These are phyloP conservation scores for Striga hermonthica DNA, from an alignment of 305 asterid genomes.

Conservation along the genomic window DNA sequence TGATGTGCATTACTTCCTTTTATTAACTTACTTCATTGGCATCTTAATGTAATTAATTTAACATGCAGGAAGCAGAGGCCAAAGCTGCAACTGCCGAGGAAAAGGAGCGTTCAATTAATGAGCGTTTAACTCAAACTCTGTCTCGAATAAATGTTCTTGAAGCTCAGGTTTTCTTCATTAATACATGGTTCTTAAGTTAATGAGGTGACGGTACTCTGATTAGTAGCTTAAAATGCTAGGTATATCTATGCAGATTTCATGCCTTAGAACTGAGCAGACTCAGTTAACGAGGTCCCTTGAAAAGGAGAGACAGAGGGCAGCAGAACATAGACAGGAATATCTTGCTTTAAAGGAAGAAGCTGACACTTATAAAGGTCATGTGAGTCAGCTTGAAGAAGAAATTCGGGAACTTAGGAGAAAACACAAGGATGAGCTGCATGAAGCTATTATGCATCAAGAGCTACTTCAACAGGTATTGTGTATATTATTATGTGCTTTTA, in stretches of 20 bases:
- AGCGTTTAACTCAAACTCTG: slow-evolving; percentile 73
- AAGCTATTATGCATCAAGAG: slow-evolving; percentile 61
- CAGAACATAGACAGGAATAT: slow-evolving; percentile 77
- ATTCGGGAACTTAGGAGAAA: slow-evolving; percentile 65
- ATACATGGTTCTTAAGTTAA: slow-evolving; percentile 21
- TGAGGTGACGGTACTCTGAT: slow-evolving; percentile 25
- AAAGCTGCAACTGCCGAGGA: slow-evolving; percentile 81
- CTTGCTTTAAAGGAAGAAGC: slow-evolving; percentile 88
- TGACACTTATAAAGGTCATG: slow-evolving; percentile 74
- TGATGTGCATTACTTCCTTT: slow-evolving; percentile 23
- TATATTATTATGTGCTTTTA: too few species aligned
- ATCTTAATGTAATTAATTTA: slow-evolving; percentile 21
- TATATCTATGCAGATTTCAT: slow-evolving; percentile 57
- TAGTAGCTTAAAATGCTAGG: slow-evolving; percentile 31
- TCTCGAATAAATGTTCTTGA: slow-evolving; percentile 86
- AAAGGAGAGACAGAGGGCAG: slow-evolving; percentile 83
- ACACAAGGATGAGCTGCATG: slow-evolving; percentile 77
- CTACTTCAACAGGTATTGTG: slow-evolving; percentile 63
- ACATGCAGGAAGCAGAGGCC: slow-evolving; percentile 69
- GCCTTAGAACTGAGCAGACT: slow-evolving; percentile 87
- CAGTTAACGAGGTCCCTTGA: slow-evolving; percentile 79
- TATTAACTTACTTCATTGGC: slow-evolving; percentile 10
- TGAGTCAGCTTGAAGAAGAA: slow-evolving; percentile 65
- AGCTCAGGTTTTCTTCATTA: slow-evolving; percentile 59
- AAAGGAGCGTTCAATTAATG: slow-evolving; percentile 70